Conservation (phyloP, 768 basidiomycete species). For the Clitopilus passeckerianus region DNA sequence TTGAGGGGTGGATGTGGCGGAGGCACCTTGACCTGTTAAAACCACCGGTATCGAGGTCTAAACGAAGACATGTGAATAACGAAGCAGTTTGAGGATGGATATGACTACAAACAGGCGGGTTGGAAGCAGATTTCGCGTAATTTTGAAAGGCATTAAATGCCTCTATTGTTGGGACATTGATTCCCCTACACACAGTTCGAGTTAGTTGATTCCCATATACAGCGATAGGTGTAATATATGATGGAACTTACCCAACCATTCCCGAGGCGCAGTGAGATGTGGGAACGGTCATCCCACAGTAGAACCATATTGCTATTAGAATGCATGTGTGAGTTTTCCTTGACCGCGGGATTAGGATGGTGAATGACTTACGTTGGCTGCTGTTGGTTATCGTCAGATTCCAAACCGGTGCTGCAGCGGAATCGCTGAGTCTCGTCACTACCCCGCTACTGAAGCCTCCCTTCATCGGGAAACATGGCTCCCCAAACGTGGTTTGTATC, state of each 20-base stretch:
- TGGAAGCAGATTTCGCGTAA: neutral
- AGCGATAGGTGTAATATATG: neutral
- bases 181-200: neutral
- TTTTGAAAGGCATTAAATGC: neutral
- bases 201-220: neutral
- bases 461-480: constrained; percentile 31
- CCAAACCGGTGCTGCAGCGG: constrained; percentile 21
- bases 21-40: constrained; percentile 27
- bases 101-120: neutral
- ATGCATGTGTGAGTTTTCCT: neutral
- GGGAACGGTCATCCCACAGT: constrained; percentile 29
- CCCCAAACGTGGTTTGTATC: constrained; percentile 28
- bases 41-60: constrained; percentile 19
- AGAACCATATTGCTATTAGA: constrained; percentile 28
- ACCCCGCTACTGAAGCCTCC: constrained; percentile 38
- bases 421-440: constrained; percentile 15
- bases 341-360: neutral
- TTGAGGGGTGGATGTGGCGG: constrained; percentile 20
- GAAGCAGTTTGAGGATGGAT: neutral
- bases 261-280: constrained; percentile 29
- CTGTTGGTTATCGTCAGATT: constrained; percentile 27
- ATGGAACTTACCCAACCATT: constrained; percentile 32
- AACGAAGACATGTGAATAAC: neutral
- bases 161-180: neutral
- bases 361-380: constrained; percentile 17